phyloP scores from a whole-genome alignment of 192 early-diverging fungal species.

The Entomortierella parvispora region DNA sequence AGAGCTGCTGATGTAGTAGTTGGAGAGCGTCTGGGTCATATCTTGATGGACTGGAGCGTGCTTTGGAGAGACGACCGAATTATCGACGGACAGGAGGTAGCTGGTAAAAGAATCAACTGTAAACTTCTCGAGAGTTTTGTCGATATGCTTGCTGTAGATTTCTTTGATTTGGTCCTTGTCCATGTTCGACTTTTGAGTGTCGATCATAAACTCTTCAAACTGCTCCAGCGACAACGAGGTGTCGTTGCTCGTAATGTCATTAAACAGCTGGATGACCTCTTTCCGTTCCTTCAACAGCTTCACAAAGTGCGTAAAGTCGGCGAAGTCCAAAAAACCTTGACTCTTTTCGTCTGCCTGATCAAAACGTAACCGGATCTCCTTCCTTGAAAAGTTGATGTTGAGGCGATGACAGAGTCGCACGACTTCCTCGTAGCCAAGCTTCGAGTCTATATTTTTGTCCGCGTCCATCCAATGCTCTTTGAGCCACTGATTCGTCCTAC shows the following conservation, averaged over 20 bases:
- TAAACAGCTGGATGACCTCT: constrained; percentile 69
- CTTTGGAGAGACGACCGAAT: constrained; percentile 62
- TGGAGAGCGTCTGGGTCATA: constrained; percentile 74
- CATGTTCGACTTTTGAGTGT: constrained; percentile 65
- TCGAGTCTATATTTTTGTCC: constrained; percentile 55
- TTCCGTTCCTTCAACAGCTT: constrained; percentile 66
- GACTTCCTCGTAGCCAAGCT: constrained; percentile 53
- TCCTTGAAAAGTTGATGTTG: constrained; percentile 73
- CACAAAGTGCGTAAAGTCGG: constrained; percentile 70
- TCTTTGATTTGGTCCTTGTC: constrained; percentile 60
- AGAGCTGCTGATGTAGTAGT: constrained; percentile 88
- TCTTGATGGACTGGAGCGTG: constrained; percentile 67
- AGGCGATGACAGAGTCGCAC: constrained; percentile 59
- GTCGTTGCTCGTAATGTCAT: constrained; percentile 43
- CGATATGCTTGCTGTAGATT: constrained; percentile 65
- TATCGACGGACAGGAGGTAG: constrained; percentile 72
- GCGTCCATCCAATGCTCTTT: constrained; percentile 58
- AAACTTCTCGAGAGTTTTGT: constrained; percentile 58
- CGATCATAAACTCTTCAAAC: constrained; percentile 64
- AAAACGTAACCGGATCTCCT: constrained; percentile 69
- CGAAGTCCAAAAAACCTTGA: constrained; percentile 60
- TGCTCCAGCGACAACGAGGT: constrained; percentile 58
- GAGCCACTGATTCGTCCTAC: constrained; percentile 52
- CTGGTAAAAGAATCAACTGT: constrained; percentile 72
- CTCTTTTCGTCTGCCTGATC: constrained; percentile 67